phyloP scores from a whole-genome alignment of 1,284 basidiomycete genomes.

The Fomitopsis palustris region DNA sequence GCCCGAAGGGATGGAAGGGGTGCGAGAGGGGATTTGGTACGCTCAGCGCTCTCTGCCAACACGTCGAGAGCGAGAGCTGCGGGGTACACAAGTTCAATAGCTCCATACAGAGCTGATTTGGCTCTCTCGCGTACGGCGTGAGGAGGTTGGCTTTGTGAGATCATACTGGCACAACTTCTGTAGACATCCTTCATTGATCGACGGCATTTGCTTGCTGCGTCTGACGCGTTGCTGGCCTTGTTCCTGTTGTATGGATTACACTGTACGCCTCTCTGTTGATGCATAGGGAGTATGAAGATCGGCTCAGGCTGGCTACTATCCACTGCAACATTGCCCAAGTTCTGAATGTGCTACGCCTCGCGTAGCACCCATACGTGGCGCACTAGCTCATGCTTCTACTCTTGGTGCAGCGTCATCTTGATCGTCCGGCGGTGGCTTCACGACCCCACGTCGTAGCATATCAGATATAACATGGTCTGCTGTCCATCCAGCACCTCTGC shows the following conservation, averaged over 20 bases:
- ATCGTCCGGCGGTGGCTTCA: conserved; percentile 44
- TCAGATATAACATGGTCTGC: conserved; percentile 40
- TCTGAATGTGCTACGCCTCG: too few relatives aligned
- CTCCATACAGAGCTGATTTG: conserved; percentile 20
- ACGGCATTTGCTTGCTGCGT: too few relatives aligned
- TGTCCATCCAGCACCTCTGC: conserved; percentile 37
- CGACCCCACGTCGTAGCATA: conserved; percentile 54
- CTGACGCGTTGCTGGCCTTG: too few relatives aligned
- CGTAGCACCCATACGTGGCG: too few relatives aligned
- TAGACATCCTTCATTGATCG: too few relatives aligned
- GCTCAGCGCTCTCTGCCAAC: conserved; percentile 29
- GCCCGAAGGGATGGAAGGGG: conserved; percentile 16
- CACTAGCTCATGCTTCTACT: conserved; percentile 14
- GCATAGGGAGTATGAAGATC: too few relatives aligned
- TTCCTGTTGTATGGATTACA: too few relatives aligned
- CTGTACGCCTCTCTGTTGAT: too few relatives aligned
- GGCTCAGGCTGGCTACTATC: too few relatives aligned
- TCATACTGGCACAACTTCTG: too few relatives aligned
- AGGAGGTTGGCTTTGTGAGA: neutral
- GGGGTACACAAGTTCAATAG: conserved; percentile 23
- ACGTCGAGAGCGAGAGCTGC: conserved; percentile 31
- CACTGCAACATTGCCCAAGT: too few relatives aligned
- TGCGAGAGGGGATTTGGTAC: conserved; percentile 25
- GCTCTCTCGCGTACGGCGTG: conserved; percentile 5
- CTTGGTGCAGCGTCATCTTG: conserved; percentile 30